phyloP scores from a whole-genome alignment of 1,139 yeast genomes.

The Suhomyces terraborum region DNA sequence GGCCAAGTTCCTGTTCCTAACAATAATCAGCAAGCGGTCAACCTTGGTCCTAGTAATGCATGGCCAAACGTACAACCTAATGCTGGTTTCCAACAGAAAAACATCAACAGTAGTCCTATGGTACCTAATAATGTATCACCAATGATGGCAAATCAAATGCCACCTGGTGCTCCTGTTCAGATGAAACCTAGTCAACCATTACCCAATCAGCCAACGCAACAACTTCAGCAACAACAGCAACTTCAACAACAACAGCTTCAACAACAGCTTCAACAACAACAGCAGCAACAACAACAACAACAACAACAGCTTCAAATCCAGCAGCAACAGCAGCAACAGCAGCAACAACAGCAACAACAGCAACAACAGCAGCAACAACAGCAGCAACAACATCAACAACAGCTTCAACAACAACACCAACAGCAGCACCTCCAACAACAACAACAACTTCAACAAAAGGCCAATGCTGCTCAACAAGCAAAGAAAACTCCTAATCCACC shows the following conservation, averaged over 20 bases:
- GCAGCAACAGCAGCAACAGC: conserved; percentile 12
- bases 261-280: conserved; percentile 6
- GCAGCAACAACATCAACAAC: conserved; percentile 16
- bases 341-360: conserved; percentile 7
- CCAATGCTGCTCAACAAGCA: conserved; percentile 14
- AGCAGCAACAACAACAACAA: conserved; percentile 9
- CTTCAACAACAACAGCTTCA: conserved; percentile 14
- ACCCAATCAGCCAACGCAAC: background rate
- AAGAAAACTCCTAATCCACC: conserved; percentile 21
- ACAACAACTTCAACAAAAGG: conserved; percentile 11
- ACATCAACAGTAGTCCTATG: conserved; percentile 27
- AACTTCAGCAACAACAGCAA: conserved; percentile 1
- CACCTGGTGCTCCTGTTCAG: conserved; percentile 15
- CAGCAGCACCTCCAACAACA: conserved; percentile 12
- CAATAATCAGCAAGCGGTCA: conserved; percentile 11
- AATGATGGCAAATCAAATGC: conserved; percentile 16
- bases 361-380: conserved; percentile 9
- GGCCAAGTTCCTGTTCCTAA: conserved; percentile 12
- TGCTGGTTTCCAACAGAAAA: conserved; percentile 12
- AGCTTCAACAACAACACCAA: background rate
- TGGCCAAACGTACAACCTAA: conserved; percentile 28
- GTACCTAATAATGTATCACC: conserved; percentile 28
- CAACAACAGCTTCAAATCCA: conserved; percentile 13
- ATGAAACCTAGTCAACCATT: background rate
- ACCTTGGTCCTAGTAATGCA: conserved; percentile 23